These are phyloP conservation scores for Antitrichia curtipendula DNA, from an alignment of 225 moss, liverwort and hornwort species.

Conservation along the genomic window DNA sequence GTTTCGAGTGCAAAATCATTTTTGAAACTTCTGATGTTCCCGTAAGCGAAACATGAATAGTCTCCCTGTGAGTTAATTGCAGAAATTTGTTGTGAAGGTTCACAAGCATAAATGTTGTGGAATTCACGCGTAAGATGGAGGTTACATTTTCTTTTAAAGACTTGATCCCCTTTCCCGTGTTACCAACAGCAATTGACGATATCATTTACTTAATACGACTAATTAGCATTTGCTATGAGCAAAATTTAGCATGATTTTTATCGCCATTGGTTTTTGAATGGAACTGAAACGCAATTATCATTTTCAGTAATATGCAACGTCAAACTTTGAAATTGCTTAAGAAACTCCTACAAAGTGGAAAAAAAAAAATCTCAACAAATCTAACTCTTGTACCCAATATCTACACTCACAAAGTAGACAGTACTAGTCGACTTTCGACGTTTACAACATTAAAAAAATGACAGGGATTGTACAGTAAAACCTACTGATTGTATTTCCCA, in stretches of 20 bases:
- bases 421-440: neutral
- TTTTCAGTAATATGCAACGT: too few relatives aligned
- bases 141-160: neutral
- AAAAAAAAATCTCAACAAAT: neutral
- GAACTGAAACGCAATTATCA: too few relatives aligned
- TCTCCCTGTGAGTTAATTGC: neutral
- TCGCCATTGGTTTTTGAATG: neutral
- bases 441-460: neutral
- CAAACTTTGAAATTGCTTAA: neutral
- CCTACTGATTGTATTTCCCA: conserved; percentile 24
- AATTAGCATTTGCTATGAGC: too few relatives aligned
- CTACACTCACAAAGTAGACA: neutral
- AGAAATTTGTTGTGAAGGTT: neutral
- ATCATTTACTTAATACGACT: neutral
- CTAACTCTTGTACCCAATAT: neutral
- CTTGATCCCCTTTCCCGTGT: neutral
- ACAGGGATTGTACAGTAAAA: neutral
- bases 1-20: neutral
- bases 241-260: too few relatives aligned
- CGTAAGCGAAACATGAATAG: neutral
- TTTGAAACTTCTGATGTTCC: neutral
- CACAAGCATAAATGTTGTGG: too few relatives aligned
- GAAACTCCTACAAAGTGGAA: too few relatives aligned
- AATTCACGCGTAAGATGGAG: neutral
- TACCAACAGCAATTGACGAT: neutral